phyloP scores from a whole-genome alignment of 2,329 filamentous ascomycete genomes.

The Aspergillus sergii region DNA sequence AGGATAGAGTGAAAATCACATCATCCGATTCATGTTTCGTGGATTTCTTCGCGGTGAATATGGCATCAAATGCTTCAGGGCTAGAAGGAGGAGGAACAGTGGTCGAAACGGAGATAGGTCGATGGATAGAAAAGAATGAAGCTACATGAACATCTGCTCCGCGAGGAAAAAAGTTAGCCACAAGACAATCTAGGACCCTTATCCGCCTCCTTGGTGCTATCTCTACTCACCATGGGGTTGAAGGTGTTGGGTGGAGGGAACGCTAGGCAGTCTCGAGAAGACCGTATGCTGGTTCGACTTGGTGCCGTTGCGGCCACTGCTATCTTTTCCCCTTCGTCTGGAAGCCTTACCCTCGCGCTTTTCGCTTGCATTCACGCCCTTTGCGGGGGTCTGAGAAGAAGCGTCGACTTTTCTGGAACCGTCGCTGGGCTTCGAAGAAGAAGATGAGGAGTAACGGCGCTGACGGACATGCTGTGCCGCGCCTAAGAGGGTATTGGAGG shows the following conservation, averaged over 20 bases:
- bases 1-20: constrained; percentile 68
- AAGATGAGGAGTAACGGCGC: constrained; percentile 49
- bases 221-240: constrained; percentile 48
- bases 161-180: constrained; percentile 10
- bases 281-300: constrained; percentile 42
- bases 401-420: constrained; percentile 46
- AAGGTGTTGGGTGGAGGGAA: constrained; percentile 52
- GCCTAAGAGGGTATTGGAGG: constrained; percentile 34
- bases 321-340: constrained; percentile 41
- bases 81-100: constrained; percentile 74
- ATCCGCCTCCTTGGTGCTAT: neutral
- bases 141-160: constrained; percentile 78
- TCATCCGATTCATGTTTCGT: constrained; percentile 50
- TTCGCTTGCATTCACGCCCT: constrained; percentile 41
- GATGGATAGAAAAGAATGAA: constrained; percentile 93
- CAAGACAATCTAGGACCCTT: neutral
- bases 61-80: constrained; percentile 76
- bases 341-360: constrained; percentile 39
- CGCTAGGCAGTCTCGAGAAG: constrained; percentile 50
- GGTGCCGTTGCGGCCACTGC: constrained; percentile 33
- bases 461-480: constrained; percentile 44
- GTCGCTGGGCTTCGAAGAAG: constrained; percentile 53
- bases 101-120: constrained; percentile 85
- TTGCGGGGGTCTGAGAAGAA: constrained; percentile 41
- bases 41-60: constrained; percentile 69